Evolutionary conservation across 306 rosid genomes (phyloP).

Genomic region (Alnus rubra): DNA sequence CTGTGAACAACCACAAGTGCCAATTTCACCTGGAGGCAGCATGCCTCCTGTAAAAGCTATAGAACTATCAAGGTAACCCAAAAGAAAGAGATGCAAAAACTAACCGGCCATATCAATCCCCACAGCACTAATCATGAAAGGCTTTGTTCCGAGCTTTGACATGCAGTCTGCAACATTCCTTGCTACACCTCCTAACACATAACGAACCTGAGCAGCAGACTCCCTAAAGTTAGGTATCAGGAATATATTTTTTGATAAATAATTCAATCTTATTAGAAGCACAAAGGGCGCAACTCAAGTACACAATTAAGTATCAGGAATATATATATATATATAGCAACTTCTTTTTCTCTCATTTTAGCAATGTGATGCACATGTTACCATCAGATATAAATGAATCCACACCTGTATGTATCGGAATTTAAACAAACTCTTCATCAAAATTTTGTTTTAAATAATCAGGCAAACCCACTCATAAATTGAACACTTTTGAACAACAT

Average conservation of each 20-base stretch:
- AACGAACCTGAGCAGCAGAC: constrained; percentile 56
- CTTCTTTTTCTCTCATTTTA: background rate
- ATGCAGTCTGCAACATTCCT: constrained; percentile 94
- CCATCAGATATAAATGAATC: background rate
- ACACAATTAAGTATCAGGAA: background rate
- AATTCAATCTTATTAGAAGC: no score
- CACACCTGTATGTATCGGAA: background rate
- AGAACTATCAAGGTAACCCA: background rate
- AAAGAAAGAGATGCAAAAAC: constrained; percentile 17
- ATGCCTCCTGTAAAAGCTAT: constrained; percentile 7
- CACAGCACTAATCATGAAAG: constrained; percentile 78
- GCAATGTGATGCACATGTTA: background rate
- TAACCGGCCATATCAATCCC: constrained; percentile 88
- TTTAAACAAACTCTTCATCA: background rate
- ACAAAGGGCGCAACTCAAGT: no score
- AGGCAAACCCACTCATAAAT: background rate
- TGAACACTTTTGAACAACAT: background rate
- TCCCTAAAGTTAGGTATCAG: constrained; percentile 4
- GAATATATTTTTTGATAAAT: background rate
- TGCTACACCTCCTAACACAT: constrained; percentile 83
- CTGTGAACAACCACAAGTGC: background rate
- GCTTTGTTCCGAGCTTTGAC: constrained; percentile 80
- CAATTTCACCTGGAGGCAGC: background rate
- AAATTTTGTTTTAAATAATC: background rate
- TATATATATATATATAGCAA: background rate